These are phyloP conservation scores for Colletotrichum kahawae DNA, from an alignment of 2,329 filamentous ascomycete species.

Conservation along the genomic window DNA sequence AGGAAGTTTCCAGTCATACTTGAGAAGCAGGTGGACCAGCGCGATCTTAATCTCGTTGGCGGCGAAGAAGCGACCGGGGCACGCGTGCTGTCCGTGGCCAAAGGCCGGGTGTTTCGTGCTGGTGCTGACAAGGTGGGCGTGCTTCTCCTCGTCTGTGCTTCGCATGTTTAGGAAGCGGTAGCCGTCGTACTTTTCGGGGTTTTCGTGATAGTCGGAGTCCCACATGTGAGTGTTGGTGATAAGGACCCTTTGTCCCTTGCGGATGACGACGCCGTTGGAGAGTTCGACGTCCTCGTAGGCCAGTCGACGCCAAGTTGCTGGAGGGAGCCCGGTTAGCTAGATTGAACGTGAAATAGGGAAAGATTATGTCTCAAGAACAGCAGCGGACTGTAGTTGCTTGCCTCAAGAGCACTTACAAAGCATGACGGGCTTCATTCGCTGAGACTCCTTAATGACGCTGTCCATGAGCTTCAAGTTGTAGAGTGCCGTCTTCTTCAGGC, in stretches of 20 bases:
- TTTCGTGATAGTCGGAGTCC: constrained; percentile 20
- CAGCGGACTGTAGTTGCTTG: too few species aligned
- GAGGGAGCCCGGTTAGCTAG: not conserved
- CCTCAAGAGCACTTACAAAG: constrained; percentile 25
- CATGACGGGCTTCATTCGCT: constrained; percentile 26
- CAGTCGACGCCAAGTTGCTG: constrained; percentile 13
- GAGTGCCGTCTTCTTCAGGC: constrained; percentile 25
- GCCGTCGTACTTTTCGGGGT: constrained; percentile 25
- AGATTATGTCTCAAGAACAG: too few species aligned
- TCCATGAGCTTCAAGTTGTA: constrained; percentile 26
- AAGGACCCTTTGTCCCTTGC: constrained; percentile 23
- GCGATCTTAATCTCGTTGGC: too few species aligned
- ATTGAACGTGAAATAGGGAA: too few species aligned
- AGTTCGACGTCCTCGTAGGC: constrained; percentile 19
- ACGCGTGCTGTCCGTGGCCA: too few species aligned
- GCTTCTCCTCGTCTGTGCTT: constrained; percentile 24
- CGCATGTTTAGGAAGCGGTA: constrained; percentile 24
- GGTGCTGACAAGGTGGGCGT: constrained; percentile 39
- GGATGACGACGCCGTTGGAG: constrained; percentile 22
- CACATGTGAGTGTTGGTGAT: constrained; percentile 22
- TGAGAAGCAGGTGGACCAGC: constrained; percentile 33
- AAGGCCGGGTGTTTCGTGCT: too few species aligned
- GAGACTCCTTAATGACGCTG: constrained; percentile 31
- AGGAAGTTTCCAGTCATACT: constrained; percentile 31
- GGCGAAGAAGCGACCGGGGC: too few species aligned